Percentiles rank a stretch among this genome's conserved stretches.
These are phyloP conservation scores for Monosporascus cannonballus DNA, from an alignment of 2,329 filamentous ascomycete species.

Conservation along the genomic window DNA sequence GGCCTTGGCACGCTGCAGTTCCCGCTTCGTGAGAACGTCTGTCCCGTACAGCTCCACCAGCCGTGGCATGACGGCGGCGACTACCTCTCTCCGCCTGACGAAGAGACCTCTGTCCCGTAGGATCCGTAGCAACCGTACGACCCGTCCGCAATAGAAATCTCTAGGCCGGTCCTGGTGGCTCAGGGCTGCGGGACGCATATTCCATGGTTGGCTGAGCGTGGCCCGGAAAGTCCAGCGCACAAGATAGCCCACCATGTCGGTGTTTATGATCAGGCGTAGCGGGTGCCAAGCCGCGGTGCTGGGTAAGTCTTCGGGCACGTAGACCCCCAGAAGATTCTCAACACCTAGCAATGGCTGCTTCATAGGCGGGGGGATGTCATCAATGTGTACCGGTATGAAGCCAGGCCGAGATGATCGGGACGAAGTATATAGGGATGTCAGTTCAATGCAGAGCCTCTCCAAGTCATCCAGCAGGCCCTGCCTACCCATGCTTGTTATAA, in stretches of 20 bases:
- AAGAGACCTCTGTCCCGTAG: constrained; percentile 26
- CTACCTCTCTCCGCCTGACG: constrained; percentile 15
- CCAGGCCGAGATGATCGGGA: constrained; percentile 19
- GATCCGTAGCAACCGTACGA: constrained; percentile 27
- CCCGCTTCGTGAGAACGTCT: constrained; percentile 10
- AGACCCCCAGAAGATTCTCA: constrained; percentile 26
- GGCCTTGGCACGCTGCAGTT: constrained; percentile 13
- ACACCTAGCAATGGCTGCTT: constrained; percentile 26
- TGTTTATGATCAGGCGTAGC: constrained; percentile 38
- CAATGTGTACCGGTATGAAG: constrained; percentile 37
- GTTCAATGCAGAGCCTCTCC: constrained; percentile 35
- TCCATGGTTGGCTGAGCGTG: constrained; percentile 17
- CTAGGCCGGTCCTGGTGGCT: constrained; percentile 4
- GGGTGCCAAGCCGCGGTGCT: constrained; percentile 38
- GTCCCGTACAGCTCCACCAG: constrained; percentile 29
- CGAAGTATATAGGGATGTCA: constrained; percentile 33
- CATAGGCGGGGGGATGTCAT: constrained; percentile 34
- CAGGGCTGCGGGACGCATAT: constrained; percentile 2
- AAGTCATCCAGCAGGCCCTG: constrained; percentile 39
- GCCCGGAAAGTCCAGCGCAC: constrained; percentile 41
- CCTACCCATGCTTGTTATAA: constrained; percentile 39
- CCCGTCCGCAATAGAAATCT: constrained; percentile 24
- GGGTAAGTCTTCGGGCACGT: constrained; percentile 37
- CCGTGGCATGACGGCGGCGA: constrained; percentile 21
- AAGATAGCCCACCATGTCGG: constrained; percentile 32